Base-by-base conservation (phyloP, 495 filamentous ascomycete species). In the Penicillium antarcticum region DNA sequence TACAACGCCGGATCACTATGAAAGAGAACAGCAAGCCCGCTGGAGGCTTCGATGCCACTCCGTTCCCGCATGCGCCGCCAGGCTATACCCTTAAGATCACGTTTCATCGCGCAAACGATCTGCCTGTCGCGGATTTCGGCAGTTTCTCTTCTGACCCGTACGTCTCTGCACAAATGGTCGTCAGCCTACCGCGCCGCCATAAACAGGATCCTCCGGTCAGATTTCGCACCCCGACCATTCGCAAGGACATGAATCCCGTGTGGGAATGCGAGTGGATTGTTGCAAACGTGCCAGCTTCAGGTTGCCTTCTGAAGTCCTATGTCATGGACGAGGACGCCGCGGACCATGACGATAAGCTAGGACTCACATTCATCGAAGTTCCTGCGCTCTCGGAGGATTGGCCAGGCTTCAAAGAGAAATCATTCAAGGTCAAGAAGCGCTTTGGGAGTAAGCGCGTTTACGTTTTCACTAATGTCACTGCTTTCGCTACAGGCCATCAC, bases 231-330 rank as follows among this genome's bases (percentile, higher is more conserved):
- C 82, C 79, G 0, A 97, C 92, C 0, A 67, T 92, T 11, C 82
- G 84, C 39, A 81, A 73, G 44, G 82, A 78, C 34, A 81, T 78
- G 6, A 79, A 94, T 54, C 90, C 92, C 0, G 74, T 70, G 14
- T 97, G 92, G 92, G 81, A 95, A 35, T 78, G 80, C 16, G 82
- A 88, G 29, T 97, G 92, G 92, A 80, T 89, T 32, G 84, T 97
- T 29, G 86, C 88, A 40, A 92, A 95, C 57, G 78, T 97, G 0
- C 90, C 92, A 0, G 70, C 81, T 0, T 80, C 79, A 1, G 92
- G 92, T 1, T 92, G 94, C 63, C 75, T 71, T 48, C 71, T 97
- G 39, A 96, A 95, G 62, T 85, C 85, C 36, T 75, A 87, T 32
- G 70, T 97, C 16, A 89, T 88, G 65, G 92, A 97, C 59, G 92